A percentile compares a stretch with the other conserved stretches of the same genome.
These are phyloP conservation scores for Cercospora sp. DNA, from an alignment of 2,329 filamentous ascomycete genomes.

Conservation along the genomic window DNA sequence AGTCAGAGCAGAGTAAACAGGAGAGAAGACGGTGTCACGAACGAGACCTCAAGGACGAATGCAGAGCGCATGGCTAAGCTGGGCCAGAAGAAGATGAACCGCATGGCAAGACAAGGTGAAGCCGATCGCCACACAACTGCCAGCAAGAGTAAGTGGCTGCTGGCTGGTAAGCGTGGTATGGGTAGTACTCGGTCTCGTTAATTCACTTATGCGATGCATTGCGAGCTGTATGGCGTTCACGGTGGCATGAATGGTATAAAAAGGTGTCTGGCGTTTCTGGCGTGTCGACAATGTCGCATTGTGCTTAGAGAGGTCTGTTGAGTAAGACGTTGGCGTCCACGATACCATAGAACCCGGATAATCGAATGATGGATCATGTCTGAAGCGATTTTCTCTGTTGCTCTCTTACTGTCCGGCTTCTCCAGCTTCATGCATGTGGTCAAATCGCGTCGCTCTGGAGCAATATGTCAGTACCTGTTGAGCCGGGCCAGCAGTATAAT, in stretches of 20 bases:
- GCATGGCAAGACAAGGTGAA: slow-evolving; percentile 95
- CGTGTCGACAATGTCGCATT: background rate
- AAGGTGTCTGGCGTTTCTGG: slow-evolving; percentile 11
- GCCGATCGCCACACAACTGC: slow-evolving; percentile 86
- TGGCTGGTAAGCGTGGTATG: slow-evolving; percentile 88
- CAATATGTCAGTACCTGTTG: too few species aligned
- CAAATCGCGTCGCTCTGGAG: too few species aligned
- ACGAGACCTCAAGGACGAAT: slow-evolving; percentile 67
- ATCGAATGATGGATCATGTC: background rate
- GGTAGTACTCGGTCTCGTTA: slow-evolving; percentile 66
- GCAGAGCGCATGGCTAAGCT: slow-evolving; percentile 86
- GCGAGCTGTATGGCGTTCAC: slow-evolving; percentile 11
- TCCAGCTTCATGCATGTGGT: too few species aligned
- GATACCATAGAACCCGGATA: slow-evolving; percentile 2
- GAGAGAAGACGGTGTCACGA: slow-evolving; percentile 73
- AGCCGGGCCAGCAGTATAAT: too few species aligned
- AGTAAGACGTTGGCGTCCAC: background rate
- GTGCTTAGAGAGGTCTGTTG: background rate
- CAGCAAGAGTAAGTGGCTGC: slow-evolving; percentile 84
- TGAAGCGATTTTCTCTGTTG: background rate
- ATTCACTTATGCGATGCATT: slow-evolving; percentile 2
- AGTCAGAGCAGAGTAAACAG: slow-evolving; percentile 66
- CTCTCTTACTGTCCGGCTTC: too few species aligned
- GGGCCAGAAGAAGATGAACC: slow-evolving; percentile 97
- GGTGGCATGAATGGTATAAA: slow-evolving; percentile 1